phyloP scores from a whole-genome alignment of 805 yeast species.

The Candida khao-thaluensis region DNA sequence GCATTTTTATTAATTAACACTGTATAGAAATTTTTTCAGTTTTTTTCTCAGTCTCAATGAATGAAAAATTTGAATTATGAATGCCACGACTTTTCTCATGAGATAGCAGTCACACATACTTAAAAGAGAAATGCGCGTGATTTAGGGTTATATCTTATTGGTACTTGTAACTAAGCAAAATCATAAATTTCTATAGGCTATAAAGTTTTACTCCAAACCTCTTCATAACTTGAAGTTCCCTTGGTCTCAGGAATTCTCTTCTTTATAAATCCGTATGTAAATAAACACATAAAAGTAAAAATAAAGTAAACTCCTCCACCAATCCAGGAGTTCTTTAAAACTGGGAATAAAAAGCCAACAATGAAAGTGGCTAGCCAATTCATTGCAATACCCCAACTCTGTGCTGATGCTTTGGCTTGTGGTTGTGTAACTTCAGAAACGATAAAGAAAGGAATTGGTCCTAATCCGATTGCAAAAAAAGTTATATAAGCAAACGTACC shows the following conservation, averaged over 20 bases:
- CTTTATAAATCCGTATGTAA: conserved; percentile 49
- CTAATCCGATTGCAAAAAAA: conserved; percentile 87
- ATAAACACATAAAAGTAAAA: conserved; percentile 59
- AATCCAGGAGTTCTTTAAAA: conserved; percentile 51
- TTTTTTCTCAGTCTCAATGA: conserved; percentile 9
- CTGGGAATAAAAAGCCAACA: conserved; percentile 80
- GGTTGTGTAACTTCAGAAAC: conserved; percentile 86
- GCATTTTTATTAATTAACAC: conserved; percentile 59
- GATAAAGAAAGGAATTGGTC: conserved; percentile 91
- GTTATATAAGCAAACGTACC: conserved; percentile 75
- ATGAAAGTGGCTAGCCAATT: conserved; percentile 90
- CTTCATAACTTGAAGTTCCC: conserved; percentile 57
- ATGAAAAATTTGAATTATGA: conserved; percentile 8
- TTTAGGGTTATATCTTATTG: not conserved
- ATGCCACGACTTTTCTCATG: conserved; percentile 7
- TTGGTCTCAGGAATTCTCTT: conserved; percentile 71
- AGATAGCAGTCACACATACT: conserved; percentile 1
- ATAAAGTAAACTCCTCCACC: conserved; percentile 80
- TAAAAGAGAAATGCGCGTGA: not conserved
- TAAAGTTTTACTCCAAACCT: conserved; percentile 56
- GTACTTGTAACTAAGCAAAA: not conserved
- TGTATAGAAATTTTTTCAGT: conserved; percentile 10
- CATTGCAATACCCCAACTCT: conserved; percentile 86
- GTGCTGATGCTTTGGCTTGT: conserved; percentile 81
- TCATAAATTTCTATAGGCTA: too few relatives aligned